These are phyloP conservation scores for Myxozyma geophila DNA, from an alignment of 805 yeast genomes.

Conservation along the genomic window DNA sequence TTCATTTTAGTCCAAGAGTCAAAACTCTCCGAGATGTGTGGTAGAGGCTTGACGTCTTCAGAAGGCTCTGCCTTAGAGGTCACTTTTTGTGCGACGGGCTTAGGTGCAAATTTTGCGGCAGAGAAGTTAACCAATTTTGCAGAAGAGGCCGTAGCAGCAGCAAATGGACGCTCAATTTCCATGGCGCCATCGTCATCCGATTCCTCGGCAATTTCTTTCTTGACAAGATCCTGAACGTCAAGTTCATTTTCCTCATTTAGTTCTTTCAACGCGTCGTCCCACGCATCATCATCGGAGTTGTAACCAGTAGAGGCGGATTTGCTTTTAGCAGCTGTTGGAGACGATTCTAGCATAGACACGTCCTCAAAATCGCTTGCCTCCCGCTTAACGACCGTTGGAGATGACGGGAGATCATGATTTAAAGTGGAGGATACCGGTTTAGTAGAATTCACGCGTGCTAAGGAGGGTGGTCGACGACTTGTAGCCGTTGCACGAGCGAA, in stretches of 20 bases:
- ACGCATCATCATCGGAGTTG: conserved; percentile 22
- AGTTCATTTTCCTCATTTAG: neutral
- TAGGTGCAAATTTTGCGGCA: conserved; percentile 8
- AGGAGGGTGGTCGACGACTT: neutral
- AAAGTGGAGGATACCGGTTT: neutral
- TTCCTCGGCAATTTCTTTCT: conserved; percentile 8
- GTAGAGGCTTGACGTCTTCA: neutral
- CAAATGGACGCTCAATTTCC: conserved; percentile 26
- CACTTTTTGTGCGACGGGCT: neutral
- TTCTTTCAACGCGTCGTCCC: conserved; percentile 16
- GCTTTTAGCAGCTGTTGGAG: neutral
- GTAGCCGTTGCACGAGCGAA: conserved; percentile 3
- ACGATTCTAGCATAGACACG: conserved; percentile 1
- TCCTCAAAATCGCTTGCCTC: neutral
- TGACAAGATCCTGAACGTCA: neutral
- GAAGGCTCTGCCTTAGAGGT: neutral
- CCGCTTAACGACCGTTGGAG: neutral
- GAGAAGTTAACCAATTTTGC: conserved; percentile 23
- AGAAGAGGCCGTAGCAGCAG: conserved; percentile 6
- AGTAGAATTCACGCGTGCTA: too few species aligned
- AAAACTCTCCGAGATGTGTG: conserved; percentile 12
- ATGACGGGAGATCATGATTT: neutral
- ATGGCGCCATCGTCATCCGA: conserved; percentile 30
- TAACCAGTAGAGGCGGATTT: neutral
- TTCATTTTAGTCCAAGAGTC: conserved; percentile 26